Evolutionary conservation across 140 eudicot species (phyloP).

Genomic region (Erigeron philadelphicus): DNA sequence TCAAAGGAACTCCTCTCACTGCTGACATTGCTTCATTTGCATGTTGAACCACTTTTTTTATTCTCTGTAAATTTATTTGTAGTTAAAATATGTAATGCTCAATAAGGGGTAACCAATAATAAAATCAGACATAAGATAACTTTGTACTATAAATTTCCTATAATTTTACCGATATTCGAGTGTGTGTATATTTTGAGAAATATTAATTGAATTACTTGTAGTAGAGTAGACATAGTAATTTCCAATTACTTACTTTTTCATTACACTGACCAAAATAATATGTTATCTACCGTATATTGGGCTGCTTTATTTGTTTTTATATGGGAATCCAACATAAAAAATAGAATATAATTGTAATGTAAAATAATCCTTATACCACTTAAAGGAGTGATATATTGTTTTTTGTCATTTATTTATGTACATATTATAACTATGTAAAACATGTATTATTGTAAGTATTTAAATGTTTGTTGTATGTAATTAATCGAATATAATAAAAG

Average conservation of each 20-base stretch:
- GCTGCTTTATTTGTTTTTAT: background rate
- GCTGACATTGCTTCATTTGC: slow-evolving; percentile 82
- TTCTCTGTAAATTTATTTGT: slow-evolving; percentile 47
- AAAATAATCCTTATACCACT: no score
- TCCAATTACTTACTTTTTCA: background rate
- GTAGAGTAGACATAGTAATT: no score
- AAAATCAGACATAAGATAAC: background rate
- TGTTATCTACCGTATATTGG: slow-evolving; percentile 1
- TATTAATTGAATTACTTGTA: background rate
- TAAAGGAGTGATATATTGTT: no score
- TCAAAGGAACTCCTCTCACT: slow-evolving; percentile 61
- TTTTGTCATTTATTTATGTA: no score
- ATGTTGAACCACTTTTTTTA: slow-evolving; percentile 55
- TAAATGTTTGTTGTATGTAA: no score
- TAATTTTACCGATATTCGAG: no score
- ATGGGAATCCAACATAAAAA: slow-evolving; percentile 15
- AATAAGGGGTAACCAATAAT: background rate
- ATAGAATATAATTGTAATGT: background rate
- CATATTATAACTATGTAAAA: no score
- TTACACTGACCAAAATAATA: background rate
- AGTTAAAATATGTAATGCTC: background rate
- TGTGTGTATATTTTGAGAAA: no score
- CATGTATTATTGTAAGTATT: no score
- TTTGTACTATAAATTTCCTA: no score
- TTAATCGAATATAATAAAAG: background rate